Conservation (phyloP, 345 rosid species). For the Eutrema heterophyllum region DNA sequence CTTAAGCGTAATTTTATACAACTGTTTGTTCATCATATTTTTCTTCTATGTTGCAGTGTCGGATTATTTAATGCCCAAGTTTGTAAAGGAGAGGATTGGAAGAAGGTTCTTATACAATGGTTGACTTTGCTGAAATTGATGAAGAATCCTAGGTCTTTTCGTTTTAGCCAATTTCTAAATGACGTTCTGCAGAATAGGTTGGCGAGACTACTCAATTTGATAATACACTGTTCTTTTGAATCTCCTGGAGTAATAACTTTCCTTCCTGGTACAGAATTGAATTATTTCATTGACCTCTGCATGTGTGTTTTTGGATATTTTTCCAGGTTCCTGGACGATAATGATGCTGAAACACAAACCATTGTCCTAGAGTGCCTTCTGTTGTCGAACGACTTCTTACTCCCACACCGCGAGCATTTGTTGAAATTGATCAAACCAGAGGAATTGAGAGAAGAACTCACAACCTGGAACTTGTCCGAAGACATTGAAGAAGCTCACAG, state of each 20-base stretch:
- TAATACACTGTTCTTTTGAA: background rate
- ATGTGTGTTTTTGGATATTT: conserved; percentile 16
- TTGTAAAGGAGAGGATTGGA: conserved; percentile 83
- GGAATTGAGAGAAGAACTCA: conserved; percentile 70
- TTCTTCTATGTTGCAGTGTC: conserved; percentile 42
- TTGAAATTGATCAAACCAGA: conserved; percentile 74
- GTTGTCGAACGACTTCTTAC: conserved; percentile 64
- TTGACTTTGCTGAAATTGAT: conserved; percentile 67
- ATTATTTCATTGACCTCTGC: conserved; percentile 2
- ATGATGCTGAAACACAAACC: conserved; percentile 74
- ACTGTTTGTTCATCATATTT: background rate
- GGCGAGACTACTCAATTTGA: conserved; percentile 23
- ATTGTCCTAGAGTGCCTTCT: conserved; percentile 81
- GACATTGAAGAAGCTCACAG: conserved; percentile 71
- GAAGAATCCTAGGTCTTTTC: conserved; percentile 58
- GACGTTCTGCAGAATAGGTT: conserved; percentile 72
- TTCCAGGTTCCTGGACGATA: conserved; percentile 81
- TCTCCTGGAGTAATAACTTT: conserved; percentile 3
- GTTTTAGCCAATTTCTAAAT: conserved; percentile 58
- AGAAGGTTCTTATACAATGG: conserved; percentile 75
- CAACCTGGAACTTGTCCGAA: conserved; percentile 78
- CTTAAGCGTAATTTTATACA: background rate
- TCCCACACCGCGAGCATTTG: conserved; percentile 67
- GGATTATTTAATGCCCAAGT: conserved; percentile 44
- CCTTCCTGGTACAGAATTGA: background rate